Evolutionary conservation across 495 filamentous ascomycete species (phyloP), one percentile per base, ranked within the genome.

Genomic region (Xylaria sp.): DNA sequence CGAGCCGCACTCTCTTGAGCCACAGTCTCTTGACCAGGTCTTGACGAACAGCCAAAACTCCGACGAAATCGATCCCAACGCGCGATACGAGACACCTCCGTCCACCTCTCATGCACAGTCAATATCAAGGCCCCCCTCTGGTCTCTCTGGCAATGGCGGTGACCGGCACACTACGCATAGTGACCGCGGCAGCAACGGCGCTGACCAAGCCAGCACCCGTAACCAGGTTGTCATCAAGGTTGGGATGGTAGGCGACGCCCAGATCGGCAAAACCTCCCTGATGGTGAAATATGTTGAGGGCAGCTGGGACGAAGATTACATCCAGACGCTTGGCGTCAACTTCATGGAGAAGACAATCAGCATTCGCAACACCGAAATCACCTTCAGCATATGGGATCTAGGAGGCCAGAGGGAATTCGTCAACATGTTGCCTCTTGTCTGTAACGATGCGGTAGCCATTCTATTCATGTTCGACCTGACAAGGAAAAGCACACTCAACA

Each of bases 321-420:
- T 99, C 76, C 96, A 99, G 83, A 99, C 96, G 33, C 83, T 99
- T 61, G 96, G 95, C 69, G 96, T 99, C 81, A 99, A 99, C 79
- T 99, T 99, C 84, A 99, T 99, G 96, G 96, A 99, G 81, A 99
- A 99, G 84, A 99, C 96, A 14, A 98, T 99, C 78, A 95, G 92
- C 68, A 99, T 99, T 80, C 94, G 96, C 67, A 98, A 98, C 80
- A 99, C 96, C n/a, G 96, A 99, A 80, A 98, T 99, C 76, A 99
- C 96, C 43, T 99, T 99, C 82, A 97, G 93, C 55, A 99, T 99
- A 78, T 99, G 96, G 96, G 96, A 99, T 87, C 85, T 99, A 44
- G 96, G 96, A 75, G 96, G 96, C 72, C 96, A 99, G 84, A 90
- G 96, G 74, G 96, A 99, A 81, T 99, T 99, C 72, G 96, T 99